Conservation (phyloP, 306 rosid species). For the Vigna nakashimae region DNA sequence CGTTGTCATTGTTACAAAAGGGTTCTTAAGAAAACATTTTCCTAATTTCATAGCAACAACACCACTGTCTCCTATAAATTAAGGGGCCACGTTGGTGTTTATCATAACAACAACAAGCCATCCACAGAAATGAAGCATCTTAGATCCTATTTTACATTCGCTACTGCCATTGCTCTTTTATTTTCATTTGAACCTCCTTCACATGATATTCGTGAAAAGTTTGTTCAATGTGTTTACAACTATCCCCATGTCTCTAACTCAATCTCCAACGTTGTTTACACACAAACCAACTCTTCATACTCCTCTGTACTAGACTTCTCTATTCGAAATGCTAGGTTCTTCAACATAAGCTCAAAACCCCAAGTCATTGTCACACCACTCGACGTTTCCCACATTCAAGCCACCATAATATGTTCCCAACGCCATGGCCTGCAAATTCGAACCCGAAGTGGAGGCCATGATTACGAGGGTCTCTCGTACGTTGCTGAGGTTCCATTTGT, state of each 20-base stretch:
- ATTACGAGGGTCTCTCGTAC: constrained; percentile 58
- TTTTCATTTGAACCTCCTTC: constrained; percentile 45
- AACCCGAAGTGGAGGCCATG: constrained; percentile 75
- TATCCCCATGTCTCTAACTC: constrained; percentile 43
- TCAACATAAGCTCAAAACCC: constrained; percentile 37
- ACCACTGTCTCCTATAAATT: no score
- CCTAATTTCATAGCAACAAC: no score
- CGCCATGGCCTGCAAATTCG: constrained; percentile 55
- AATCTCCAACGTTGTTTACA: constrained; percentile 55
- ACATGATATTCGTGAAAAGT: constrained; percentile 39
- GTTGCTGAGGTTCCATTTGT: constrained; percentile 53
- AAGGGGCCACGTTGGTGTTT: no score
- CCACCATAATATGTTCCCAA: constrained; percentile 58
- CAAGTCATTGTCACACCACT: constrained; percentile 36
- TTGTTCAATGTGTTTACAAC: constrained; percentile 39
- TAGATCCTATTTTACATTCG: not conserved
- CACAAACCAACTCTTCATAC: constrained; percentile 60
- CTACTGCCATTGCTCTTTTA: constrained; percentile 1
- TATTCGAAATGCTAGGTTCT: constrained; percentile 49
- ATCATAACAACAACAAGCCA: not conserved
- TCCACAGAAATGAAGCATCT: not conserved
- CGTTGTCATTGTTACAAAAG: no score
- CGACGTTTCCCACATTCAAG: constrained; percentile 60
- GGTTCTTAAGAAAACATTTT: no score
- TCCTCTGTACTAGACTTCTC: constrained; percentile 44